Percentiles rank a stretch among this genome's conserved stretches.
phyloP scores from a whole-genome alignment of 257 asterid genomes.

The Agastache rugosa region DNA sequence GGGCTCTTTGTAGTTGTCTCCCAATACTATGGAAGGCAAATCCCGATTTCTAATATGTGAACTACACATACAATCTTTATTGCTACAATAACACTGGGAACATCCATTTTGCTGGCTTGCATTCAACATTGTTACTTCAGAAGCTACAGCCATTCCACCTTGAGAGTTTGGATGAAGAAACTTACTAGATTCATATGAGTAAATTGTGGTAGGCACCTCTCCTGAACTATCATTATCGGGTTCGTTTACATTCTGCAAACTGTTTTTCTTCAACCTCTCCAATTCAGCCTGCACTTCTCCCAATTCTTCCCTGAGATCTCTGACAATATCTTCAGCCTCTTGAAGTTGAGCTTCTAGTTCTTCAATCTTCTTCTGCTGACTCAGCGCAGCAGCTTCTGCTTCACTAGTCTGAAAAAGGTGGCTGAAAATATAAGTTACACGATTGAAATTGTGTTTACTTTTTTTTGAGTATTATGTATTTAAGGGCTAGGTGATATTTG shows the following conservation, averaged over 20 bases:
- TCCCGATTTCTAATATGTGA: constrained; percentile 47
- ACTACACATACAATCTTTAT: constrained; percentile 44
- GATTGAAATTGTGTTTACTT: not conserved
- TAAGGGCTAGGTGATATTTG: not conserved
- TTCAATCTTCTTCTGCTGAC: constrained; percentile 74
- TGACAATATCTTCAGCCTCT: constrained; percentile 90
- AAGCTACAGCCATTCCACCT: constrained; percentile 33
- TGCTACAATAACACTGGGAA: constrained; percentile 38
- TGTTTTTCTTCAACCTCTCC: constrained; percentile 51
- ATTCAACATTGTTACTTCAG: constrained; percentile 34
- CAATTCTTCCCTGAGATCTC: constrained; percentile 77
- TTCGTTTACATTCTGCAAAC: constrained; percentile 38
- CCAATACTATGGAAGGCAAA: constrained; percentile 66
- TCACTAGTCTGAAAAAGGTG: constrained; percentile 54
- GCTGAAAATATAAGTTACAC: constrained; percentile 13
- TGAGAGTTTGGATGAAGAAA: constrained; percentile 39
- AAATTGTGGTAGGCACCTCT: constrained; percentile 36
- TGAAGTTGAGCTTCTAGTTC: constrained; percentile 92
- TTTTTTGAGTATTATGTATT: not conserved
- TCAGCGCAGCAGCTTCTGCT: constrained; percentile 56
- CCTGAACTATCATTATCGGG: constrained; percentile 28
- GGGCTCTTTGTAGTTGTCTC: constrained; percentile 56
- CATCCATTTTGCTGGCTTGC: constrained; percentile 39
- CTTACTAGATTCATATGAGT: constrained; percentile 33
- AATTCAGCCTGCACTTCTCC: constrained; percentile 64